Evolutionary conservation across 441 rosid species (phyloP), one percentile per base, ranked within the genome.

Genomic region (Eruca vesicaria): DNA sequence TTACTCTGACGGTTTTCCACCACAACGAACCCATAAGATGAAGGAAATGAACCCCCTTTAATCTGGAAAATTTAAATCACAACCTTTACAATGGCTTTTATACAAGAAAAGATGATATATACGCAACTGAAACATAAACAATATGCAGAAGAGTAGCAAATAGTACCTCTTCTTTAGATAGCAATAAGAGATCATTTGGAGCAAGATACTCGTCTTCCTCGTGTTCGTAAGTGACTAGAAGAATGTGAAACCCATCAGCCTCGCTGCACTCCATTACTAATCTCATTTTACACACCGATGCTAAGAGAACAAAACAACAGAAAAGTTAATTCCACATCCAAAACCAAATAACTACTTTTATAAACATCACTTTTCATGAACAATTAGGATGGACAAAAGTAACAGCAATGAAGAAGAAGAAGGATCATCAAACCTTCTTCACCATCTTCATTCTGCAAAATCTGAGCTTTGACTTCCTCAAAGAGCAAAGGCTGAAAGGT

Each of bases 381-480:
- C 50, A 43, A 48, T 43, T n/a, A n/a, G 52, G 52, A 43, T 15
- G 19, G 19, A 45, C 19, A 45, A 45, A 45, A 45, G 9, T 43
- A 6, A 45, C 3, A 45, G 9, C 16, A 48, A 48, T n/a, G 55
- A 48, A 16, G 10, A 33, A 48, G 45, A 66, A 75, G 16, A 15
- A 58, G 38, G 64, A n/a, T n/a, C 61, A 31, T 63, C 71, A 48
- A 72, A 90, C 95, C 94, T 84, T 93, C 92, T 82, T 90, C 96
- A 7, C 76, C 84, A 32, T 93, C 96, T 63, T 82, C 88, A 69
- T 73, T 88, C 78, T 90, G 99, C 71, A 87, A 81, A 73, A 91
- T 87, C 56, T 91, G 97, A 82, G 99, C 92, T 81, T 90, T 95
- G 32, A 90, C 94, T 84, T 95, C 99, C 78, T 95, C 99, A 33